Evolutionary conservation across 78 protist species (phyloP), one percentile per base, ranked within the genome.

Genomic region (Polysphondylium violaceum): DNA sequence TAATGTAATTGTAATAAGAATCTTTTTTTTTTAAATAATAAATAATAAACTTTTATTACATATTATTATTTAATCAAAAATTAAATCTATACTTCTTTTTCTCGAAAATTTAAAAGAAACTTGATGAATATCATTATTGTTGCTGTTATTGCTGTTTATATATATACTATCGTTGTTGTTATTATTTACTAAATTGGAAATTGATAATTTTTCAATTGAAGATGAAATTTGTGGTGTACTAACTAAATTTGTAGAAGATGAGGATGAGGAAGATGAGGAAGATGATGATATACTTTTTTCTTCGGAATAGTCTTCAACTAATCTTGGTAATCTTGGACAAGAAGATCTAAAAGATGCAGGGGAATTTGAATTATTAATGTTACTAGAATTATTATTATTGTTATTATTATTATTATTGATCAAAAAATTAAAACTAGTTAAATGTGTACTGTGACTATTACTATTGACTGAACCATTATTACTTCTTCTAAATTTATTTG

Each of bases 91-190:
- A 14, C 55, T 38, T 65, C 73, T 65, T 38, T 65, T 65, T 65
- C 73, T 65, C n/a, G 73, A 65, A 65, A 65, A 65, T 65, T 65
- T 65, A 41, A 65, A 65, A n/a, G 21, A 38, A 36, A 65, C 53
- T 47, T 47, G 53, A 11, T 47, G 53, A 11, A 14, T 7, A 19
- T 63, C 71, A 63, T 25, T 63, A 63, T 61, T 61, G 25, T 58
- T 58, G 17, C 16, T 21, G 9, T 58, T 58, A 19, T 35, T 63
- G 31, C 1, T 33, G 35, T 16, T 17, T 35, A 19, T 63, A 29
- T 3, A 11, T 14, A 1, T 59, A 27, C 19, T 35, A 63, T 33
- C 35, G 19, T 31, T 63, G 16, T 63, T 31, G 6, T 33, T 21
- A 38, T 65, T 19, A 29, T 69, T 72, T 50, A 72, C 14, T 31